Percentiles rank a stretch among this genome's conserved stretches.
Conservation (phyloP, 129 eudicot genomes). For the Tagetes patula region DNA sequence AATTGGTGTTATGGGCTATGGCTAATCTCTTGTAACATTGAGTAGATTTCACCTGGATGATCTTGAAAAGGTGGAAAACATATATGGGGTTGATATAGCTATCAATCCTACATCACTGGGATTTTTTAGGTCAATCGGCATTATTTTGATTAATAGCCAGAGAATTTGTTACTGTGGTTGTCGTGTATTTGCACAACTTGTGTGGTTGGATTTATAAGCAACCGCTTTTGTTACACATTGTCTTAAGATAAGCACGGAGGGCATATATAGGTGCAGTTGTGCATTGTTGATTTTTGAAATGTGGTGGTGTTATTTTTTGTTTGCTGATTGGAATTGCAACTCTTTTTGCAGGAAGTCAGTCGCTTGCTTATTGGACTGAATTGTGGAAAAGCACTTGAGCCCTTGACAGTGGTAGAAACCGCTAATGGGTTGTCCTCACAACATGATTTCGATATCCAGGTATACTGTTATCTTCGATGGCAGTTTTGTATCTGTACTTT, state of each 20-base stretch:
- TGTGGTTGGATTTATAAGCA: not conserved
- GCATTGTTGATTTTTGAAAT: not conserved
- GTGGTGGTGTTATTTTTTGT: not conserved
- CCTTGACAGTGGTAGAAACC: slow-evolving; percentile 42
- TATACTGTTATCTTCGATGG: slow-evolving; percentile 15
- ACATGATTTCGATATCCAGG: slow-evolving; percentile 94
- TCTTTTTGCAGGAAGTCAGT: slow-evolving; percentile 70
- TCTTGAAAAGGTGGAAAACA: too few relatives aligned
- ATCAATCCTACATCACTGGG: not conserved
- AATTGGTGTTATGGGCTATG: not conserved
- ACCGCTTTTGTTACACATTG: not conserved
- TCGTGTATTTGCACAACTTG: not conserved
- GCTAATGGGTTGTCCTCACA: slow-evolving; percentile 58
- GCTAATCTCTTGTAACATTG: not conserved
- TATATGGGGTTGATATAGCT: too few relatives aligned
- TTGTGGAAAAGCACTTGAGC: slow-evolving; percentile 72
- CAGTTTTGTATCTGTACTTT: slow-evolving; percentile 8
- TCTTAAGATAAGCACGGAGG: not conserved
- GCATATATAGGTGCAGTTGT: not conserved
- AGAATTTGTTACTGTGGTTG: not conserved
- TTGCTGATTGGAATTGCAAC: slow-evolving; percentile 7
- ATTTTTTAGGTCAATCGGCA: not conserved
- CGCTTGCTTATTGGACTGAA: slow-evolving; percentile 84
- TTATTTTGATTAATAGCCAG: not conserved
- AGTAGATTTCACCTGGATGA: too few relatives aligned